Percentiles rank a stretch among this genome's conserved stretches.
Conservation (phyloP, 192 early-diverging fungal genomes). For the Oehlia diaphana region DNA sequence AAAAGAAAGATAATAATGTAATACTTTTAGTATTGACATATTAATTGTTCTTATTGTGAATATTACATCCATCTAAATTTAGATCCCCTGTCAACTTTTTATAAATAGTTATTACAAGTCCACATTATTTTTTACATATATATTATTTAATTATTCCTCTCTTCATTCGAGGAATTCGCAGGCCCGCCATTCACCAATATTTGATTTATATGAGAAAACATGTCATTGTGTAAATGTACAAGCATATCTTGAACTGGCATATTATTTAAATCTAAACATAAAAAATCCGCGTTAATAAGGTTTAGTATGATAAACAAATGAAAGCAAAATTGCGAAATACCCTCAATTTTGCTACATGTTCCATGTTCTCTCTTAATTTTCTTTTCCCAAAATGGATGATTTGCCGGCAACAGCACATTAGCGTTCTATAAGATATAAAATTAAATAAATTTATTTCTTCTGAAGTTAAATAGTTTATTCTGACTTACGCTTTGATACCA, state of each 20-base stretch:
- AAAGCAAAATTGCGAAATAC: not conserved
- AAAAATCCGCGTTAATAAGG: not conserved
- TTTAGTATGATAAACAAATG: no score
- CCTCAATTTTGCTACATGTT: not conserved
- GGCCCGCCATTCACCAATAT: not conserved
- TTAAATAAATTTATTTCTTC: not conserved
- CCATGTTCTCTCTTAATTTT: not conserved
- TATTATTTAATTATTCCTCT: not conserved
- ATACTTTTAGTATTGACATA: not conserved
- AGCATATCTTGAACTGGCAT: constrained; percentile 18
- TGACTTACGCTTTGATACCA: constrained; percentile 23
- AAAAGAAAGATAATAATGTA: no score
- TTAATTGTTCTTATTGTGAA: not conserved
- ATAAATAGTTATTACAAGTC: constrained; percentile 1
- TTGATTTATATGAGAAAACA: constrained; percentile 12
- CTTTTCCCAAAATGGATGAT: not conserved
- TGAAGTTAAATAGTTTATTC: not conserved
- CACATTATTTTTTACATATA: not conserved
- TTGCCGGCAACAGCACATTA: not conserved
- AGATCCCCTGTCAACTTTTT: not conserved
- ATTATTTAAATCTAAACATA: not conserved
- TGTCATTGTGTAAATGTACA: constrained; percentile 1
- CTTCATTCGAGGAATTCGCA: not conserved
- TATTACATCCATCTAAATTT: not conserved
- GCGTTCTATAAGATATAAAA: not conserved